Evolutionary conservation across 345 rosid species (phyloP), one percentile per base, ranked within the genome.

Genomic region (Rhizophora apiculata): DNA sequence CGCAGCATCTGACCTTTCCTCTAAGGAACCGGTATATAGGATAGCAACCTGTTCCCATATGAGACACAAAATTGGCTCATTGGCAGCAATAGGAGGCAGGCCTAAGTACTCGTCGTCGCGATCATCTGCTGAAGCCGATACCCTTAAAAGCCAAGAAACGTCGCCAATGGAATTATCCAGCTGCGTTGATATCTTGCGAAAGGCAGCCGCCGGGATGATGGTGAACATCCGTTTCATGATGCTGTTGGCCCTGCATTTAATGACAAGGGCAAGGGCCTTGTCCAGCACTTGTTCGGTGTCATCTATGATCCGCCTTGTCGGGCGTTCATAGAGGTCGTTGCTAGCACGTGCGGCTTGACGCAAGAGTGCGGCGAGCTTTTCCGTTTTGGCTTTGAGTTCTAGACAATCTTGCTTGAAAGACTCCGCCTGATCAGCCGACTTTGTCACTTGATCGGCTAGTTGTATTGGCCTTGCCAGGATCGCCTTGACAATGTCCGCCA

Each of bases 31-130:
- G 2, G 87, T 87, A 20, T 73, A 80, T 27, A 92, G 87, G 61
- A 85, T 85, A 1, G 98, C 94, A 57, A 92, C 76, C 75, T 92
- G 94, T 66, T 92, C 97, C 97, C 96, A 92, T 8, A 92, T 84
- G 32, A 92, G 85, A 68, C 98, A 88, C 26, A 92, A 61, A 37
- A 92, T 88, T 5, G 98, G 98, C 64, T 92, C 96, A 76, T 89
- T 92, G 0, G 91, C 89, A 0, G 98, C 98, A 30, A 92, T 92
- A 0, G 98, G 98, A 0, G 94, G 96, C 32, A 89, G 82, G 27
- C 97, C 94, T 1, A 88, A 68, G 65, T 84, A 87, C 72, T 86
- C 96, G 24, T 84, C 87, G 30, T 85, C 93, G 4, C 88, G 85
- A 64, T 87, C 89, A 32, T 79, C 79, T 0, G 80, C 77, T 0